Conservation (phyloP, 164 flowering plant genomes). For the Piper longum region DNA sequence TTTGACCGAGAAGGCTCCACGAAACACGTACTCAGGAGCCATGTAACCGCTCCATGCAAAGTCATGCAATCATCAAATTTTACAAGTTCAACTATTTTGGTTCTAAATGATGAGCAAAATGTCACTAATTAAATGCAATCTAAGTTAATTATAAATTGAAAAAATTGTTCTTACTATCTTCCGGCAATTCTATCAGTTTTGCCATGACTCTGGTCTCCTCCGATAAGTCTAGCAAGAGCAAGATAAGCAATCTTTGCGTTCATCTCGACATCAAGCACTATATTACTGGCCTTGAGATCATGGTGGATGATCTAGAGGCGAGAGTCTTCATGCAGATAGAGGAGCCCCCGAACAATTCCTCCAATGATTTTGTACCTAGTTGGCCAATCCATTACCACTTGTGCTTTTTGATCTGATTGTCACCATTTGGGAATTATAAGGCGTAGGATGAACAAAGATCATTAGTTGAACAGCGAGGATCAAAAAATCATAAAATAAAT, state of each 20-base stretch:
- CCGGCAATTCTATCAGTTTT: conserved; percentile 19
- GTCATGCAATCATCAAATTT: background rate
- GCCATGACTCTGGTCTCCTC: conserved; percentile 10
- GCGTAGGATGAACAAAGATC: background rate
- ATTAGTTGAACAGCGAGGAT: background rate
- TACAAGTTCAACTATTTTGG: background rate
- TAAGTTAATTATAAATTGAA: background rate
- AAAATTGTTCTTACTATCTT: conserved; percentile 17
- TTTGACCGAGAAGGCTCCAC: background rate
- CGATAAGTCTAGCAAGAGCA: conserved; percentile 31
- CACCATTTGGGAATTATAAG: background rate
- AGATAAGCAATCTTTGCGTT: conserved; percentile 37
- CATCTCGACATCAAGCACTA: conserved; percentile 32
- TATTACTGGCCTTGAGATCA: conserved; percentile 45
- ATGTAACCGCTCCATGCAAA: background rate
- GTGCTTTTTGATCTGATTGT: background rate
- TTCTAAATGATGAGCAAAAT: background rate
- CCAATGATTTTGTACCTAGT: conserved; percentile 12
- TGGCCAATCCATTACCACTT: conserved; percentile 9
- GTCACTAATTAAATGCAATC: background rate
- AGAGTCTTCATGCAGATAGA: conserved; percentile 52
- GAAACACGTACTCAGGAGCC: background rate
- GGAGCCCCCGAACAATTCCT: conserved; percentile 40
- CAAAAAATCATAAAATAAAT: too few relatives aligned
- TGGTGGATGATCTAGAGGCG: conserved; percentile 33